phyloP scores from a whole-genome alignment of 345 rosid species.

The Boechera divaricarpa region DNA sequence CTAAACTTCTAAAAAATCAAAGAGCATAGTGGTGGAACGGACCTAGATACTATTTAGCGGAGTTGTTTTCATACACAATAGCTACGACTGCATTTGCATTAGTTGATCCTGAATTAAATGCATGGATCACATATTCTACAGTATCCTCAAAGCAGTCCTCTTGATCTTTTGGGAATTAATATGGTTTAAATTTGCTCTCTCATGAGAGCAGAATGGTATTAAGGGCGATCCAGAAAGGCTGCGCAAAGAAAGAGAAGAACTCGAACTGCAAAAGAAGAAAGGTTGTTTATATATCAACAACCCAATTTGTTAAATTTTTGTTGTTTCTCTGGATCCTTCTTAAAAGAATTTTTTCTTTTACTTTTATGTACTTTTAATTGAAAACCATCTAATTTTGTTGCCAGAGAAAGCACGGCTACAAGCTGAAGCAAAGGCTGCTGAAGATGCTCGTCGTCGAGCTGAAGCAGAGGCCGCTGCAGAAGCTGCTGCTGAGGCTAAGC shows the following conservation, averaged over 20 bases:
- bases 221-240: slow-evolving; percentile 85
- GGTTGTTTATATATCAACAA: slow-evolving; percentile 50
- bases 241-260: slow-evolving; percentile 81
- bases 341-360: too few species aligned
- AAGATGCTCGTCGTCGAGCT: slow-evolving; percentile 81
- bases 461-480: slow-evolving; percentile 93
- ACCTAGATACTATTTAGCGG: not conserved
- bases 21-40: not conserved
- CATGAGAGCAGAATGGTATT: slow-evolving; percentile 57
- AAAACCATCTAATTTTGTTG: slow-evolving; percentile 3
- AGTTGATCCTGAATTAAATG: slow-evolving; percentile 1
- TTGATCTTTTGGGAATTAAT: slow-evolving; percentile 25
- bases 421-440: slow-evolving; percentile 95
- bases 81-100: not conserved
- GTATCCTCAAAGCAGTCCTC: slow-evolving; percentile 7
- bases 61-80: not conserved
- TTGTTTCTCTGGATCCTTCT: not conserved
- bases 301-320: not conserved
- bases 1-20: too few species aligned
- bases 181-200: slow-evolving; percentile 24
- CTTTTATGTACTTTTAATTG: not conserved
- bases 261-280: slow-evolving; percentile 75
- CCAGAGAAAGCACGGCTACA: slow-evolving; percentile 90
- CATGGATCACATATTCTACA: not conserved
- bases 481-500: slow-evolving; percentile 84